These are phyloP conservation scores for Plasmodium yoelii DNA, from an alignment of 169 alveolate species.

Conservation along the genomic window DNA sequence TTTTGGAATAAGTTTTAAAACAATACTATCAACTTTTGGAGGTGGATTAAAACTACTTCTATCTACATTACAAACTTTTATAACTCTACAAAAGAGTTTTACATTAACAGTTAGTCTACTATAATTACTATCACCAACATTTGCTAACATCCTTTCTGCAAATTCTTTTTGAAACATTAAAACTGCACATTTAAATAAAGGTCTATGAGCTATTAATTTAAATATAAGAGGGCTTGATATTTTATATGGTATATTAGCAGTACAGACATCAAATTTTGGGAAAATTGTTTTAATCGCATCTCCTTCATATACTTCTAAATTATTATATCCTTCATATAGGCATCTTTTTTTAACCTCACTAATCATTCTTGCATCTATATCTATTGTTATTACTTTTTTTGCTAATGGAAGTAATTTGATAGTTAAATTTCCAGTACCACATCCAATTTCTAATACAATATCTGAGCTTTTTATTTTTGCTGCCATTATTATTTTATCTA, in stretches of 20 bases:
- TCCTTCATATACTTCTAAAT: slow-evolving; percentile 92
- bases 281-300: slow-evolving; percentile 95
- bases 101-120: slow-evolving; percentile 98
- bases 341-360: slow-evolving; percentile 98
- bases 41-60: slow-evolving; percentile 99
- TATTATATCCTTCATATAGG: slow-evolving; percentile 87
- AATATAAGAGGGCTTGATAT: slow-evolving; percentile 99
- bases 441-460: slow-evolving; percentile 98
- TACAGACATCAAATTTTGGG: slow-evolving; percentile 98
- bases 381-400: slow-evolving; percentile 97
- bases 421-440: slow-evolving; percentile 99
- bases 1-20: slow-evolving; percentile 97
- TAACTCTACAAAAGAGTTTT: slow-evolving; percentile 92
- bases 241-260: slow-evolving; percentile 99
- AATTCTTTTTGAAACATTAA: slow-evolving; percentile 99
- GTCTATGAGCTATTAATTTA: slow-evolving; percentile 96
- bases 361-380: slow-evolving; percentile 99
- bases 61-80: slow-evolving; percentile 94
- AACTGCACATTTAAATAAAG: slow-evolving; percentile 98
- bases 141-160: slow-evolving; percentile 97
- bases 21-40: slow-evolving; percentile 99
- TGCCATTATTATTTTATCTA: slow-evolving; percentile 95
- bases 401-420: slow-evolving; percentile 95
- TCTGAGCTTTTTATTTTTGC: slow-evolving; percentile 98
- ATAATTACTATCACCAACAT: slow-evolving; percentile 95